A percentile compares a stretch with the other conserved stretches of the same genome.
Conservation (phyloP, 2,329 filamentous ascomycete genomes). For the Plenodomus tracheiphilus region DNA sequence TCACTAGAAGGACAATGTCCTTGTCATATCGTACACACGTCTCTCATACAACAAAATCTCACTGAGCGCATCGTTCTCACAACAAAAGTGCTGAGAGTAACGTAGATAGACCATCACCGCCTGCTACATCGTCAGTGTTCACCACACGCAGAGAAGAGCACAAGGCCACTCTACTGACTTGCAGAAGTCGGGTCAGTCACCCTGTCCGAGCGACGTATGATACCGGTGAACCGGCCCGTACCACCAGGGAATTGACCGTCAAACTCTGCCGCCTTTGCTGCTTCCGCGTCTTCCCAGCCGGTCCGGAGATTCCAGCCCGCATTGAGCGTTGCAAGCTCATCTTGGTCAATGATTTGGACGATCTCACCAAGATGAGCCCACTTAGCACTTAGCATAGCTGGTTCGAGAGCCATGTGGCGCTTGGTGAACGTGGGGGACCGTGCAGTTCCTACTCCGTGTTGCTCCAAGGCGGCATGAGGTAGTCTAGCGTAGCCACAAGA, state of each 20-base stretch:
- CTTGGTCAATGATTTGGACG: slow-evolving; percentile 41
- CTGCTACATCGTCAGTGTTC: not conserved
- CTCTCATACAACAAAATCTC: no score
- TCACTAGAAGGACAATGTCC: no score
- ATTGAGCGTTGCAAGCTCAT: slow-evolving; percentile 37
- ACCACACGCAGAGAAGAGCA: not conserved
- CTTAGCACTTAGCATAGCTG: slow-evolving; percentile 44
- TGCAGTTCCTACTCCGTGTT: slow-evolving; percentile 34
- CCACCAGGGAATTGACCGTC: slow-evolving; percentile 48
- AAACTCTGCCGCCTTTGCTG: slow-evolving; percentile 45
- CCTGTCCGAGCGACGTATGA: slow-evolving; percentile 24
- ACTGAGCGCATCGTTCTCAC: not conserved
- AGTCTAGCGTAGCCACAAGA: slow-evolving; percentile 65
- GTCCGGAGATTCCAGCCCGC: slow-evolving; percentile 38
- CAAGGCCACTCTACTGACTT: slow-evolving; percentile 16
- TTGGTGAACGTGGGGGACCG: slow-evolving; percentile 30
- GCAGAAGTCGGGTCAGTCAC: slow-evolving; percentile 14
- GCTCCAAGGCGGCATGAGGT: slow-evolving; percentile 33
- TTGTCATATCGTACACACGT: no score
- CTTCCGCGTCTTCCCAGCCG: slow-evolving; percentile 38
- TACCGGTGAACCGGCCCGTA: slow-evolving; percentile 46
- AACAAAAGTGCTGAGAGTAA: not conserved
- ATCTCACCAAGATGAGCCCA: slow-evolving; percentile 47
- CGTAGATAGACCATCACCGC: not conserved
- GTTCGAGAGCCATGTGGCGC: slow-evolving; percentile 33